Evolutionary conservation across 305 asterid species (phyloP).

Genomic region (Euphrasia arctica): DNA sequence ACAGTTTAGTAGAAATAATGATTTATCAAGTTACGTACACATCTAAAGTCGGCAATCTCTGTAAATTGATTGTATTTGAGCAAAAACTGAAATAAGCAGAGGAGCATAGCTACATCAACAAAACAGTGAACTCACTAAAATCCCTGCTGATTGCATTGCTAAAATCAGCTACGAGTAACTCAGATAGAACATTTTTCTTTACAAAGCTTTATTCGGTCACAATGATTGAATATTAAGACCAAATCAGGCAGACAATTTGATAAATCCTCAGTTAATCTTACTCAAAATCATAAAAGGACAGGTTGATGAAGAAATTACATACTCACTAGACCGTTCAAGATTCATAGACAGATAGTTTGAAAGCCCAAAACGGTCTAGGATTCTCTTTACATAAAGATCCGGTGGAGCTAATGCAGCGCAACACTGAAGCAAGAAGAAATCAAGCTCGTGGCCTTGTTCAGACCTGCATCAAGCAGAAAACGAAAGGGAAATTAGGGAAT

Average conservation of each 20-base stretch:
- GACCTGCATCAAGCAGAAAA: slow-evolving; percentile 58
- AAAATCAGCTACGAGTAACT: slow-evolving; percentile 18
- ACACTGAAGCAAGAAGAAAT: slow-evolving; percentile 93
- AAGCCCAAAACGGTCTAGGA: slow-evolving; percentile 90
- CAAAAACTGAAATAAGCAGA: too few relatives aligned
- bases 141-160: slow-evolving; percentile 8
- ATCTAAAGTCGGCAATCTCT: too few relatives aligned
- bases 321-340: slow-evolving; percentile 87
- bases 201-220: slow-evolving; percentile 6
- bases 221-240: slow-evolving; percentile 16
- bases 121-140: slow-evolving; percentile 1
- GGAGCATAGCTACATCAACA: background rate
- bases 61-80: too few relatives aligned
- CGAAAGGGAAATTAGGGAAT: slow-evolving; percentile 25
- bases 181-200: slow-evolving; percentile 16
- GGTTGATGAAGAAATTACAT: slow-evolving; percentile 47
- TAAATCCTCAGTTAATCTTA: slow-evolving; percentile 19
- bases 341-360: slow-evolving; percentile 69
- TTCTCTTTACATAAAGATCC: slow-evolving; percentile 71
- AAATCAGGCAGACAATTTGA: slow-evolving; percentile 15
- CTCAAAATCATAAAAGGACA: slow-evolving; percentile 24
- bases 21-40: background rate
- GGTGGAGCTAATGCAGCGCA: slow-evolving; percentile 99
- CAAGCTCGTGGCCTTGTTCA: slow-evolving; percentile 92
- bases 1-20: background rate